Evolutionary conservation across 179 eudicot genomes (phyloP).

Genomic region (Amaranthus tricolor): DNA sequence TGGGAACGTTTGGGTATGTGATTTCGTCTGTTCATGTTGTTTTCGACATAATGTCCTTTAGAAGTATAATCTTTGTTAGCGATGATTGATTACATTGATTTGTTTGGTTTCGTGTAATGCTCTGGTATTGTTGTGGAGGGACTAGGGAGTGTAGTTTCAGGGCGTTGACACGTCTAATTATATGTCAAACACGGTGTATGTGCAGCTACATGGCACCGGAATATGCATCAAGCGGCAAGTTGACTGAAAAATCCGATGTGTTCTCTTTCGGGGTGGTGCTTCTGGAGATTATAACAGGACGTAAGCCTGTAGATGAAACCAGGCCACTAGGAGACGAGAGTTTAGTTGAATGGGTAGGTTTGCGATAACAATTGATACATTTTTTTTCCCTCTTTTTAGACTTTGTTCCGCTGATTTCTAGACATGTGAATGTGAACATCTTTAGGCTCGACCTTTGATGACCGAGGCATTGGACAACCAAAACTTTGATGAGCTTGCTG

Average conservation of each 20-base stretch:
- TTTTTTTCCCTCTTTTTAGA: background rate
- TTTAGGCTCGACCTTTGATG: constrained; percentile 86
- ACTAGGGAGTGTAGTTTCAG: background rate
- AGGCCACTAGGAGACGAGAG: constrained; percentile 92
- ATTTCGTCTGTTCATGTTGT: background rate
- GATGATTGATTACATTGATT: no score
- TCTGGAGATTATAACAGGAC: constrained; percentile 90
- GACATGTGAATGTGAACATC: constrained; percentile 6
- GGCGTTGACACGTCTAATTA: constrained; percentile 2
- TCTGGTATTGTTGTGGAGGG: no score
- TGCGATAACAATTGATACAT: background rate
- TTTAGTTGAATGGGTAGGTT: constrained; percentile 93
- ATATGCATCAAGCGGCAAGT: constrained; percentile 88
- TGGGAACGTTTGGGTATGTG: constrained; percentile 96
- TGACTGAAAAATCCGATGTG: constrained; percentile 95
- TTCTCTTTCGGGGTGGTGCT: constrained; percentile 93
- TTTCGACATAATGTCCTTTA: background rate
- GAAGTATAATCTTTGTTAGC: background rate
- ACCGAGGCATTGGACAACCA: constrained; percentile 66
- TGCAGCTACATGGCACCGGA: constrained; percentile 96
- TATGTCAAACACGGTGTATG: constrained; percentile 1
- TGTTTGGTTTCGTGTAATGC: background rate
- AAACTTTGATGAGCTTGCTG: constrained; percentile 68
- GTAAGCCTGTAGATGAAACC: constrained; percentile 83
- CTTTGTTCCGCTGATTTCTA: background rate